Conservation (phyloP, 495 filamentous ascomycete species). For the Hypoxylon fragiforme region DNA sequence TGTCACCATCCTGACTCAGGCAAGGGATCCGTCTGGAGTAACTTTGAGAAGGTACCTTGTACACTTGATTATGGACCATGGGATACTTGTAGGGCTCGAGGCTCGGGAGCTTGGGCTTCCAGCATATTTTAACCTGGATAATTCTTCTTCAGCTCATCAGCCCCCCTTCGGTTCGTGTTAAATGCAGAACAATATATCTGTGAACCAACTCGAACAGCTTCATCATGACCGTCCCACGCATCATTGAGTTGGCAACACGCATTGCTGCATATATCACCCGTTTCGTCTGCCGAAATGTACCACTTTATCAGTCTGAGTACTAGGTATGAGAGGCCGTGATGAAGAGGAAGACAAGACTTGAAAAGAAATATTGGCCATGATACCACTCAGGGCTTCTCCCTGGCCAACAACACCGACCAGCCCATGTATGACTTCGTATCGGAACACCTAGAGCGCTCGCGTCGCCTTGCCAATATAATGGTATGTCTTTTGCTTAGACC, state of each 20-base stretch:
- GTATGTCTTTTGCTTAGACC: not conserved
- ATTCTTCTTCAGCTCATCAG: not conserved
- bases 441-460: constrained; percentile 32
- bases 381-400: constrained; percentile 32
- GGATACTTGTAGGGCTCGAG: too few species aligned
- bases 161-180: too few species aligned
- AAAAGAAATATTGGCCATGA: not conserved
- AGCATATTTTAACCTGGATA: too few species aligned
- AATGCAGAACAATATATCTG: not conserved
- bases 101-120: too few species aligned
- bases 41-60: too few species aligned
- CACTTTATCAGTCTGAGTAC: not conserved
- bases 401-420: constrained; percentile 37
- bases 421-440: constrained; percentile 38
- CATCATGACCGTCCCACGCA: constrained; percentile 4
- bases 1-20: too few species aligned
- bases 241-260: constrained; percentile 6
- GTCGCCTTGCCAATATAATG: constrained; percentile 46
- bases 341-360: not conserved
- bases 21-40: too few species aligned
- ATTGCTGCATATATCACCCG: constrained; percentile 9
- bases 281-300: constrained; percentile 16
- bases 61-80: too few species aligned
- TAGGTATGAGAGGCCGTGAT: not conserved
- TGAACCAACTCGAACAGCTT: not conserved